Evolutionary conservation across 208 protist genomes (phyloP).

Genomic region (Leishmania major): DNA sequence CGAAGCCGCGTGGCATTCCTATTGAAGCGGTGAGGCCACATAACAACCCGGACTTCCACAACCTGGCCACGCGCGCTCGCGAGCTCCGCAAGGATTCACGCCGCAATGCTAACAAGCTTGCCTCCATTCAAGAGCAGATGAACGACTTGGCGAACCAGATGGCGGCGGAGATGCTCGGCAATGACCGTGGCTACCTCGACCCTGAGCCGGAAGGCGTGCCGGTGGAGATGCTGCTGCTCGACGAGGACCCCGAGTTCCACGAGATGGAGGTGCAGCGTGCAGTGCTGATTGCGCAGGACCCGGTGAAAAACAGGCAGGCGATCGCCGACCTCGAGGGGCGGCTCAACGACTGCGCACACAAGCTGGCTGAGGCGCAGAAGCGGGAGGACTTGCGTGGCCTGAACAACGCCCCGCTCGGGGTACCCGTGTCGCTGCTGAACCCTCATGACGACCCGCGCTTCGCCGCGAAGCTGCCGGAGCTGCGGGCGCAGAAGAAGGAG

Average conservation of each 20-base stretch:
- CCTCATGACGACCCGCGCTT: conserved; percentile 67
- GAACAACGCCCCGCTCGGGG: conserved; percentile 41
- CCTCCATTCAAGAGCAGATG: conserved; percentile 55
- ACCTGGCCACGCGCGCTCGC: conserved; percentile 52
- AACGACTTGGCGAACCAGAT: conserved; percentile 55
- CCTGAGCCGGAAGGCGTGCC: conserved; percentile 68
- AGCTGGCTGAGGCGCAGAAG: conserved; percentile 61
- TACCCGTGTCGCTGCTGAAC: conserved; percentile 56
- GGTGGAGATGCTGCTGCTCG: conserved; percentile 43
- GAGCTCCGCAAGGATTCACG: conserved; percentile 62
- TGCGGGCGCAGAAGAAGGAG: conserved; percentile 61
- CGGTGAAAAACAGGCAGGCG: conserved; percentile 38
- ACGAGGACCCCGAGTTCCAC: conserved; percentile 52
- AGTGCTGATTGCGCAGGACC: conserved; percentile 58
- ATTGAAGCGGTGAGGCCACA: conserved; percentile 58
- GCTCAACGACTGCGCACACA: conserved; percentile 69
- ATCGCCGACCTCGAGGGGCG: conserved; percentile 67
- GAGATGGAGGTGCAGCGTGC: conserved; percentile 68
- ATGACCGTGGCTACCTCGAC: conserved; percentile 64
- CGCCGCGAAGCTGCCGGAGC: conserved; percentile 49
- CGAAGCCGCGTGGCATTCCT: conserved; percentile 48
- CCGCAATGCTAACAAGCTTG: conserved; percentile 43
- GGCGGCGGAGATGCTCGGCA: conserved; percentile 44
- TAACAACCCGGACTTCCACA: conserved; percentile 59
- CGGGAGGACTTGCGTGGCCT: conserved; percentile 57